A percentile compares a stretch with the other conserved stretches of the same genome.
These are phyloP conservation scores for Backusella luteola DNA, from an alignment of 192 early-diverging fungal genomes.

Conservation along the genomic window DNA sequence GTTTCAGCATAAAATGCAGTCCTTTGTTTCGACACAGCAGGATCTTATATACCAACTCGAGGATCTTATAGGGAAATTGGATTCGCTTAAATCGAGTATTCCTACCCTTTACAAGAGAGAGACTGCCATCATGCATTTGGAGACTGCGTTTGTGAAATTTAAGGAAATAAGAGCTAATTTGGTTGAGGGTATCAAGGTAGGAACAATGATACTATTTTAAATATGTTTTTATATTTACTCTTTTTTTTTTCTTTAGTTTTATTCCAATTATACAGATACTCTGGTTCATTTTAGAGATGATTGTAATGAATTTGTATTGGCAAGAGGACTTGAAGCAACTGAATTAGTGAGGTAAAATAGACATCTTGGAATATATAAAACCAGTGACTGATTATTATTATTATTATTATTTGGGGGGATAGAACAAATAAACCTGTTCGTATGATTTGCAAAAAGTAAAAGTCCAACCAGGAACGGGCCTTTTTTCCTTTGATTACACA, in stretches of 20 bases:
- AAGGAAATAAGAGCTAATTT: conserved; percentile 74
- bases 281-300: conserved; percentile 28
- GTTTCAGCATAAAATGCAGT: conserved; percentile 43
- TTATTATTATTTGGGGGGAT: background rate
- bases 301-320: conserved; percentile 34
- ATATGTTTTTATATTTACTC: background rate
- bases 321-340: conserved; percentile 31
- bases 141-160: conserved; percentile 72
- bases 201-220: background rate
- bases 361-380: background rate
- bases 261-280: conserved; percentile 37
- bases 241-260: conserved; percentile 23
- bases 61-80: conserved; percentile 39
- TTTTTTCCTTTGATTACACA: background rate
- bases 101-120: conserved; percentile 64
- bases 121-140: conserved; percentile 71
- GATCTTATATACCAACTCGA: conserved; percentile 59
- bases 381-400: background rate
- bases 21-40: conserved; percentile 50
- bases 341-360: conserved; percentile 27
- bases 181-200: conserved; percentile 73
- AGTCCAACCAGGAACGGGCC: background rate
- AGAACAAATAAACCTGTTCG: background rate
- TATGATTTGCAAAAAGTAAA: conserved; percentile 11
- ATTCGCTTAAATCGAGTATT: conserved; percentile 32